Evolutionary conservation across 1,284 basidiomycete species (phyloP).

Genomic region (Meira miltonrushii): DNA sequence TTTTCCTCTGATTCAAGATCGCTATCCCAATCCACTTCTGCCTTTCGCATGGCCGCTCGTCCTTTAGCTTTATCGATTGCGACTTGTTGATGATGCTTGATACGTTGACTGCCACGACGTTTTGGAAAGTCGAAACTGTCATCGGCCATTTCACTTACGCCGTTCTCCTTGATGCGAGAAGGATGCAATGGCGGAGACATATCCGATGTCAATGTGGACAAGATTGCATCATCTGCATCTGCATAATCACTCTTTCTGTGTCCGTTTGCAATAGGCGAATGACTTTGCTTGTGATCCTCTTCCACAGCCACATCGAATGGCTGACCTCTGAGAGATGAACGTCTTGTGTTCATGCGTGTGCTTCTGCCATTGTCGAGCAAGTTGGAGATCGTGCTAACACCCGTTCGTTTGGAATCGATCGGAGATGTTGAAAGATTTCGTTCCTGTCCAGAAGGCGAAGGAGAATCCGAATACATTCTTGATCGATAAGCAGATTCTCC

Average conservation of each 20-base stretch:
- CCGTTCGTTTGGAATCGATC: neutral
- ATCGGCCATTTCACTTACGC: neutral
- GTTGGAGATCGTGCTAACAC: slow-evolving; percentile 9
- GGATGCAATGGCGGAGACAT: too few species aligned
- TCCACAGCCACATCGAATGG: too few species aligned
- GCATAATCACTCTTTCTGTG: too few species aligned
- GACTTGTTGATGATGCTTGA: neutral
- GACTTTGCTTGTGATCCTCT: too few species aligned
- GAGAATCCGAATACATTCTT: slow-evolving; percentile 22
- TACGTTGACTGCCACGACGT: neutral
- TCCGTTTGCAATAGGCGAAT: too few species aligned
- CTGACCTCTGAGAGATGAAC: neutral
- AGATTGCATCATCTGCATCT: too few species aligned
- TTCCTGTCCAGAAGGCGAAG: slow-evolving; percentile 1
- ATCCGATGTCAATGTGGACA: too few species aligned
- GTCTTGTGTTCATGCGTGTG: slow-evolving; percentile 1
- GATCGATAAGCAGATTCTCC: neutral
- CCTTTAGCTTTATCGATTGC: neutral
- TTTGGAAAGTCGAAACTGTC: neutral
- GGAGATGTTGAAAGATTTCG: neutral
- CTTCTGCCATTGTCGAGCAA: slow-evolving; percentile 11
- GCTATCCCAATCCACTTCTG: slow-evolving; percentile 33
- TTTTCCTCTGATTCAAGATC: slow-evolving; percentile 47
- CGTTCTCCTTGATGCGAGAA: too few species aligned
- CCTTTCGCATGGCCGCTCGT: neutral